Evolutionary conservation across 768 basidiomycete species (phyloP).

Genomic region (Exidia glandulosa): DNA sequence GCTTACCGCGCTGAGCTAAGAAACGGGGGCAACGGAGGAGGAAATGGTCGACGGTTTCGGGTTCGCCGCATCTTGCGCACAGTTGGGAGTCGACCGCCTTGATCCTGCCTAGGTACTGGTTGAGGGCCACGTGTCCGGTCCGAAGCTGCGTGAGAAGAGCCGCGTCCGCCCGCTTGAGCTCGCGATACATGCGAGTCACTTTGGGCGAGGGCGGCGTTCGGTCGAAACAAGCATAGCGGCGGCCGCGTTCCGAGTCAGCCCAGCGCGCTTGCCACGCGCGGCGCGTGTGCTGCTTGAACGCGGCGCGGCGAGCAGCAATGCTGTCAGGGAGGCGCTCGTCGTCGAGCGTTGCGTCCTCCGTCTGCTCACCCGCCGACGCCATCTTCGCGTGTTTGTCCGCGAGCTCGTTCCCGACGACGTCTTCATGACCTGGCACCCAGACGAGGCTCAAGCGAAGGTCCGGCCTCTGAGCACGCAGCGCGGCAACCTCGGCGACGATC

Average conservation of each 20-base stretch:
- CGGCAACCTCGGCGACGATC: not conserved
- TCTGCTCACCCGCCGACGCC: not conserved
- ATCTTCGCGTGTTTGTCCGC: not conserved
- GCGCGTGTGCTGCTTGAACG: not conserved
- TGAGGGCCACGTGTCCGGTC: slow-evolving; percentile 6
- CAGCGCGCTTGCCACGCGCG: not conserved
- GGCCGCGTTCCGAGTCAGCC: not conserved
- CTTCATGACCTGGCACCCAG: not conserved
- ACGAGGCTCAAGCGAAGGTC: not conserved
- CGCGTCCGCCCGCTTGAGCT: not conserved
- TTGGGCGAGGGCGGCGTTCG: not conserved
- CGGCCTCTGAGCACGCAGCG: not conserved
- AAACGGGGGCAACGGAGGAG: slow-evolving; percentile 3
- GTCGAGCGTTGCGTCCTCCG: no score
- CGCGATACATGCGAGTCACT: not conserved
- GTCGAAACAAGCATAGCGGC: not conserved
- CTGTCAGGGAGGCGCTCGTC: not conserved
- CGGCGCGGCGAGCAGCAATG: not conserved
- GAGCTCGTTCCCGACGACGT: not conserved
- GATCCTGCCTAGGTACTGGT: slow-evolving; percentile 5
- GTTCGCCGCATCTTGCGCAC: slow-evolving; percentile 2
- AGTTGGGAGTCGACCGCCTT: not conserved
- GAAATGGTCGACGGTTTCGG: slow-evolving; percentile 9
- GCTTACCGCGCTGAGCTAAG: not conserved
- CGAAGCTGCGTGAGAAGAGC: slow-evolving; percentile 7